Evolutionary conservation across 2,329 filamentous ascomycete genomes (phyloP).

Genomic region (Stagonosporopsis chrysanthemi): DNA sequence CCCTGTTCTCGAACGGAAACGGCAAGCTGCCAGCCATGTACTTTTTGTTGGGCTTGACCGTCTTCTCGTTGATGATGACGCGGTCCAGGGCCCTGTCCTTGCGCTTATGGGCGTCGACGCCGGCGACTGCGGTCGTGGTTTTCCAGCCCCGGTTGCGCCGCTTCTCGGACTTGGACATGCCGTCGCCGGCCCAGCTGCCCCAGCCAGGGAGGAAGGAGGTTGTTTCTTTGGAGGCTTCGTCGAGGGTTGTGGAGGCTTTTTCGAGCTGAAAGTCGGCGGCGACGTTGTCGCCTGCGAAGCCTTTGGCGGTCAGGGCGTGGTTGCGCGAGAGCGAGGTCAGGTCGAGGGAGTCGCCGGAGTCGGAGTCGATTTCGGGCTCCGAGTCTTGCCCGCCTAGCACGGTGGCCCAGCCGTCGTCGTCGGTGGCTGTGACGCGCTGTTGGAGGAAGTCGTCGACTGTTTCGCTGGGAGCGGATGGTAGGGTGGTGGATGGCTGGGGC

Average conservation of each 20-base stretch:
- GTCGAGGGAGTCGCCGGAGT: constrained; percentile 52
- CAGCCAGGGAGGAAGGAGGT: constrained; percentile 91
- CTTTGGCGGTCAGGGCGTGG: constrained; percentile 75
- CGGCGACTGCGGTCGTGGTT: constrained; percentile 70
- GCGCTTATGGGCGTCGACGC: constrained; percentile 77
- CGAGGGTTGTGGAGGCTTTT: constrained; percentile 73
- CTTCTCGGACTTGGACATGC: constrained; percentile 73
- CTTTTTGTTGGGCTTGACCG: constrained; percentile 87
- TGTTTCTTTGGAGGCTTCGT: constrained; percentile 82
- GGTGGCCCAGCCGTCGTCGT: constrained; percentile 56
- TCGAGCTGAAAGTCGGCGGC: constrained; percentile 80
- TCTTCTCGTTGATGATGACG: constrained; percentile 93
- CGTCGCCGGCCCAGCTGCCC: constrained; percentile 90
- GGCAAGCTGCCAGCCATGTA: constrained; percentile 86
- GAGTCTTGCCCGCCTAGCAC: constrained; percentile 48
- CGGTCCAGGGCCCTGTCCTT: constrained; percentile 82
- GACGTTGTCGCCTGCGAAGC: constrained; percentile 87
- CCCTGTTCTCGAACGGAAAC: constrained; percentile 84
- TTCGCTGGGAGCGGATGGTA: constrained; percentile 3
- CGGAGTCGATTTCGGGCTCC: constrained; percentile 31
- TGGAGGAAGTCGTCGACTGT: constrained; percentile 41
- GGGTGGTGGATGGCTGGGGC: background rate
- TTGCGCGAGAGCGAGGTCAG: constrained; percentile 56
- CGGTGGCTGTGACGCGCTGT: constrained; percentile 42
- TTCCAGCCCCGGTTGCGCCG: constrained; percentile 62